These are phyloP conservation scores for Apiospora arundinis DNA, from an alignment of 2,329 filamentous ascomycete genomes.

Conservation along the genomic window DNA sequence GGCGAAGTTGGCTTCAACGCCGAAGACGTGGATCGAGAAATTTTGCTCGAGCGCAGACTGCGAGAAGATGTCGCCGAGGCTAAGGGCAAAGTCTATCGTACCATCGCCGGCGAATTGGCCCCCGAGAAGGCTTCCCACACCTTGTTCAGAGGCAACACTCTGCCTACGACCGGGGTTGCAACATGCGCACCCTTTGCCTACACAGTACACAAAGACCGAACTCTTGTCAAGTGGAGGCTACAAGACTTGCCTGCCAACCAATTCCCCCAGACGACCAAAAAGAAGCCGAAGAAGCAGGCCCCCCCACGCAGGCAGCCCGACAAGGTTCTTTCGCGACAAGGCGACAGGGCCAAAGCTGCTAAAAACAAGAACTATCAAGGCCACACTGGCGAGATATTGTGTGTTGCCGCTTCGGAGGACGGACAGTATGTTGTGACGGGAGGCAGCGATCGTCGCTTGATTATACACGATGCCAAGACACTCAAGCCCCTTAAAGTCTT, in stretches of 20 bases:
- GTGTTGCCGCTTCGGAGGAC: slow-evolving; percentile 85
- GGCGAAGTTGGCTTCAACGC: slow-evolving; percentile 91
- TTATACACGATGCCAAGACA: slow-evolving; percentile 85
- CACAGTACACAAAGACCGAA: slow-evolving; percentile 85
- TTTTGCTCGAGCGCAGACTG: slow-evolving; percentile 82
- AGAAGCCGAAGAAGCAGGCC: slow-evolving; percentile 64
- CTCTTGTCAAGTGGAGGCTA: slow-evolving; percentile 88
- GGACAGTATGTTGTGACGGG: slow-evolving; percentile 92
- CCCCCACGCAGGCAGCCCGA: slow-evolving; percentile 68
- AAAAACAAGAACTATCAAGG: slow-evolving; percentile 73
- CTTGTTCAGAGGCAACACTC: slow-evolving; percentile 79
- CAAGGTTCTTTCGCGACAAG: slow-evolving; percentile 68
- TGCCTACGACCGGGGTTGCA: slow-evolving; percentile 80
- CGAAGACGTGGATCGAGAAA: slow-evolving; percentile 87
- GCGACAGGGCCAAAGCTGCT: slow-evolving; percentile 59
- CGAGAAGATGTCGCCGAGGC: slow-evolving; percentile 91
- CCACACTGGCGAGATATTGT: slow-evolving; percentile 81
- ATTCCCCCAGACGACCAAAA: slow-evolving; percentile 63
- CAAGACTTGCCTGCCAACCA: slow-evolving; percentile 68
- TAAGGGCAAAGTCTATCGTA: slow-evolving; percentile 87
- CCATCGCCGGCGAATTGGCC: slow-evolving; percentile 75
- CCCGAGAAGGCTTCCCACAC: slow-evolving; percentile 72
- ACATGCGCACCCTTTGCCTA: slow-evolving; percentile 82
- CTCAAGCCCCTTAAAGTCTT: slow-evolving; percentile 84
- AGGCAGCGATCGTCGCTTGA: slow-evolving; percentile 81